These are phyloP conservation scores for Trichosporon coremiiforme DNA, from an alignment of 1,284 basidiomycete genomes.

Conservation along the genomic window DNA sequence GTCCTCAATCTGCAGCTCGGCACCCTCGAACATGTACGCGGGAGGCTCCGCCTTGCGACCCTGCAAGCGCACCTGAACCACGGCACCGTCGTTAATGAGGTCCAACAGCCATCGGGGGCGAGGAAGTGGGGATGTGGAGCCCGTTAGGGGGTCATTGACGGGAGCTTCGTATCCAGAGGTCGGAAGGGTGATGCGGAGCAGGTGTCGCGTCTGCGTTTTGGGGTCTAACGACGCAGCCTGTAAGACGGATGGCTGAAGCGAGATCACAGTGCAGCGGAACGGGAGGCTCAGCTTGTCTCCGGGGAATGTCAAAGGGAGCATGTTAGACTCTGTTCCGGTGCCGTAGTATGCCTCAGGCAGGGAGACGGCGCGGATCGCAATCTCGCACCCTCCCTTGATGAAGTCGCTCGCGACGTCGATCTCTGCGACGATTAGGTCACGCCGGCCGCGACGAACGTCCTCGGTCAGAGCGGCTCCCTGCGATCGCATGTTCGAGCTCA, in stretches of 20 bases:
- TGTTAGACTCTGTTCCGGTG: conserved; percentile 21
- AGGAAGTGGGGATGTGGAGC: conserved; percentile 66
- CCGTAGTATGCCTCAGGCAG: conserved; percentile 42
- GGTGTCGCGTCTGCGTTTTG: conserved; percentile 63
- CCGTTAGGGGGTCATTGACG: conserved; percentile 77
- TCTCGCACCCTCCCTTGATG: conserved; percentile 45
- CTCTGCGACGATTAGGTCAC: conserved; percentile 47
- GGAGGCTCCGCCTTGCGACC: conserved; percentile 47
- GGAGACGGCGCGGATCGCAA: conserved; percentile 43
- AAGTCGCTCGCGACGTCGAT: conserved; percentile 43
- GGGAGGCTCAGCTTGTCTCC: conserved; percentile 43
- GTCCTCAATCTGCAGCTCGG: conserved; percentile 62
- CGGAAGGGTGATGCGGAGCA: conserved; percentile 73
- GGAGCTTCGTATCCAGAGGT: conserved; percentile 75
- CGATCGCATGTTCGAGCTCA: conserved; percentile 38
- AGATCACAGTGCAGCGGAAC: conserved; percentile 56
- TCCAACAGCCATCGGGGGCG: conserved; percentile 76
- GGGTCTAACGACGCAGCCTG: conserved; percentile 64
- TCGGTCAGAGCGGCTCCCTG: conserved; percentile 48
- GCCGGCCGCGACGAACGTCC: conserved; percentile 46
- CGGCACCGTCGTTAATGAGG: conserved; percentile 67
- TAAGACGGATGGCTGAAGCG: conserved; percentile 73
- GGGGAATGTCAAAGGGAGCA: conserved; percentile 40
- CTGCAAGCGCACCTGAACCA: conserved; percentile 65
- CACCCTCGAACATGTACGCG: conserved; percentile 63